These are phyloP conservation scores for Benincasa hispida DNA, from an alignment of 306 rosid species.

Conservation along the genomic window DNA sequence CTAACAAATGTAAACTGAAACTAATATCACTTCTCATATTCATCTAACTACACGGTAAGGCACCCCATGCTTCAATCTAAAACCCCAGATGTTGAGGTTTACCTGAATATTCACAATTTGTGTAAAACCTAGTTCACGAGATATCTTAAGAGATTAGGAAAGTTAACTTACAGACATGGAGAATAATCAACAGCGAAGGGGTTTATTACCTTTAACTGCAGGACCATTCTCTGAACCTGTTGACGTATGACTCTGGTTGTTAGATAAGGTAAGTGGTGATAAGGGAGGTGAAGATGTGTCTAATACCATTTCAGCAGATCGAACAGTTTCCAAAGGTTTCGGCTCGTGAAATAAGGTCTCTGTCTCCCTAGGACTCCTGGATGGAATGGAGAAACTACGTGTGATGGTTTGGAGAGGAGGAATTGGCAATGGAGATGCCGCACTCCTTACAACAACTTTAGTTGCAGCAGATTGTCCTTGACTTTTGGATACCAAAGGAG, in stretches of 20 bases:
- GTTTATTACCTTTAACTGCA: conserved; percentile 45
- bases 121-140: not conserved
- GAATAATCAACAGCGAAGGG: not conserved
- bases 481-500: conserved; percentile 53
- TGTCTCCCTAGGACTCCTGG: conserved; percentile 40
- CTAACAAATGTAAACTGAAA: not conserved
- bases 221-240: conserved; percentile 28
- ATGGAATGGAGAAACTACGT: conserved; percentile 87
- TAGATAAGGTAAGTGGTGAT: conserved; percentile 45
- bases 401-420: conserved; percentile 69
- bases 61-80: conserved; percentile 4
- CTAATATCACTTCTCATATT: not conserved
- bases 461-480: conserved; percentile 39
- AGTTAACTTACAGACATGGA: not conserved
- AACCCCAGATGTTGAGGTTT: not conserved
- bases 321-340: conserved; percentile 35
- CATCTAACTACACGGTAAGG: not conserved
- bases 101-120: not conserved
- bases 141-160: not conserved
- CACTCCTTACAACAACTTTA: conserved; percentile 26
- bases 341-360: conserved; percentile 24
- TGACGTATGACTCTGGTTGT: conserved; percentile 24
- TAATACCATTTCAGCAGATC: conserved; percentile 22
- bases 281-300: conserved; percentile 53
- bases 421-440: conserved; percentile 69